Base-by-base conservation (phyloP, 331 rosid species). In the Arachis monticola region DNA sequence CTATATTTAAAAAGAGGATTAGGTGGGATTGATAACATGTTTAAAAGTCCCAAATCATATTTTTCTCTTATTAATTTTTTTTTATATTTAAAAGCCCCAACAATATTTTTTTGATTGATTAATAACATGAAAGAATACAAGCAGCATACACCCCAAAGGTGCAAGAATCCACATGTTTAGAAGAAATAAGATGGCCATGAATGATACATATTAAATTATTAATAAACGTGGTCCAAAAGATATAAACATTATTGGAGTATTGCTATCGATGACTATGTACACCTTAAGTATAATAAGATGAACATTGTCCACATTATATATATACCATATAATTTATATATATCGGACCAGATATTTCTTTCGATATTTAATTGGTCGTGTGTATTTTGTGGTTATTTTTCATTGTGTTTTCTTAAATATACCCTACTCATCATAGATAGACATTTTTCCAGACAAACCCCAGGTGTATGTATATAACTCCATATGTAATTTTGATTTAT, bases 351-450 rank as follows among this genome's bases (percentile, higher is more conserved):
- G 76, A 58, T 44, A 10, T 72, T 58, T 72, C 13, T 7, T 44
- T 44, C 5, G 7, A 42, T 41, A 46, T 45, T 17, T 17, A 17
- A 17, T 17, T 17, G 22, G 66, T 27, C 57, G 46, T 56, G 27
- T 57, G 46, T 56, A 42, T n/a, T 17, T 58, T 45, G 76, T 72
- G 66, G 76, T 1, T 10, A 27, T 72, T 46, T 32, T 58, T 72
- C 67, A 13, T 45, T 27, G 12, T 22, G 11, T 42, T 60, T 55
- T 50, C 22, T 17, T 17, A 17, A 17, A 17, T 17, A 17, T 17
- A 17, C 22, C 22, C 22, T 17, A 17, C 22, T 17, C 22, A 17
- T 17, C 22, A 17, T 17, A 17, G 22, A 17, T 17, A 17, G 22
- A 17, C 22, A 17, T 17, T 17, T 17, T 17, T 17, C 22, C 22